A percentile compares a stretch with the other conserved stretches of the same genome.
Conservation (phyloP, 805 yeast species). For the Starmerella bombicola region DNA sequence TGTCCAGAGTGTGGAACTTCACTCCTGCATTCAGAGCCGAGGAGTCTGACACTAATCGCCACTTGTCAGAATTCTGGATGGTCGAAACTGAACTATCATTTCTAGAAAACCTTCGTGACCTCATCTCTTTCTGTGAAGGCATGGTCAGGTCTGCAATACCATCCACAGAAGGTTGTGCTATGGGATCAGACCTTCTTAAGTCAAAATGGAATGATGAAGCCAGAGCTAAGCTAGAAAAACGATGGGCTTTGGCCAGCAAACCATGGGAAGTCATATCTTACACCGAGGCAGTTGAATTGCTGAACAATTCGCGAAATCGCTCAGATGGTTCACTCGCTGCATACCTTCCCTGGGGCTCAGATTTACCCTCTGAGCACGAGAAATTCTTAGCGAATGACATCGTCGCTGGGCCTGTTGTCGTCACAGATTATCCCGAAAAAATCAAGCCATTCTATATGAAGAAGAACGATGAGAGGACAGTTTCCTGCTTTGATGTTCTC, state of each 20-base stretch:
- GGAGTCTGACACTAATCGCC: conserved; percentile 78
- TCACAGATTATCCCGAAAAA: conserved; percentile 69
- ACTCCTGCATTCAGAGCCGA: conserved; percentile 94
- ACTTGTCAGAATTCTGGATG: conserved; percentile 95
- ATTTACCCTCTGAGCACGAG: conserved; percentile 75
- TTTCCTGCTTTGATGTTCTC: conserved; percentile 78
- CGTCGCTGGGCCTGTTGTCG: conserved; percentile 59
- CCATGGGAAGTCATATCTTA: conserved; percentile 66
- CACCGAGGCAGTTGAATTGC: conserved; percentile 53
- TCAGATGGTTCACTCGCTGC: conserved; percentile 15
- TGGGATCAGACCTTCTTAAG: conserved; percentile 20
- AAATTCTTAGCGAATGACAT: conserved; percentile 69
- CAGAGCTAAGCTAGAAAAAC: conserved; percentile 29
- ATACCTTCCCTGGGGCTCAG: conserved; percentile 56
- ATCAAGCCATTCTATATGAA: conserved; percentile 93
- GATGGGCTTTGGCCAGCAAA: conserved; percentile 50
- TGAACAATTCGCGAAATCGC: conserved; percentile 29
- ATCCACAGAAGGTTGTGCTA: conserved; percentile 8
- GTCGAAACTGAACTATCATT: conserved; percentile 81
- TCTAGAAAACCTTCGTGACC: conserved; percentile 39
- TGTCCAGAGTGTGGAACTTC: conserved; percentile 74
- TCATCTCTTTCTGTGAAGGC: conserved; percentile 53
- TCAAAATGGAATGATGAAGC: conserved; percentile 30
- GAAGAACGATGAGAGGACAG: conserved; percentile 31
- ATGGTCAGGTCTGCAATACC: conserved; percentile 50